These are phyloP conservation scores for Lactarius indigo DNA, from an alignment of 768 basidiomycete species.

Conservation along the genomic window DNA sequence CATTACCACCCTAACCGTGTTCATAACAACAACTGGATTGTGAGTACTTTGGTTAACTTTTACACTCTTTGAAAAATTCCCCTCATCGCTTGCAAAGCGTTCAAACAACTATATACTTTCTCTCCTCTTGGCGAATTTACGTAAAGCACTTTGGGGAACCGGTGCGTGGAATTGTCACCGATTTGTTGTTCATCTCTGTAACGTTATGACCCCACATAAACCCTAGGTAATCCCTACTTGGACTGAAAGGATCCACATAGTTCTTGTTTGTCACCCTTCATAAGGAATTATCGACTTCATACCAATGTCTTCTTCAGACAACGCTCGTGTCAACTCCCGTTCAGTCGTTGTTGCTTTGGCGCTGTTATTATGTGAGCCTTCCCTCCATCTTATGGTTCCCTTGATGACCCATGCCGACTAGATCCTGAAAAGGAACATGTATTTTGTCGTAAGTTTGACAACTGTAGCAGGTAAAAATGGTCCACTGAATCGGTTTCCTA, in stretches of 20 bases:
- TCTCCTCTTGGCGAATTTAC: constrained; percentile 9
- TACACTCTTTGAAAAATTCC: background rate
- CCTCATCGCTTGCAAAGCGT: background rate
- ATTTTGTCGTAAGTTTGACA: constrained; percentile 1
- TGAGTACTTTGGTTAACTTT: background rate
- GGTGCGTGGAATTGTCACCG: background rate
- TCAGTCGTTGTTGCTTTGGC: constrained; percentile 9
- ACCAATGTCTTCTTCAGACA: background rate
- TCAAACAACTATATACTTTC: background rate
- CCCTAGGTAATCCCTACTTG: background rate
- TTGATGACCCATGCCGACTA: background rate
- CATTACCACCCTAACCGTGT: background rate
- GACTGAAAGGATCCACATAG: background rate
- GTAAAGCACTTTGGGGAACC: background rate
- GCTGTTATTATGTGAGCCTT: constrained; percentile 1
- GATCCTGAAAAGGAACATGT: constrained; percentile 5
- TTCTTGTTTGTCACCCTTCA: constrained; percentile 1
- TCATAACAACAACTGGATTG: constrained; percentile 7
- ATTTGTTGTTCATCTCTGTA: background rate
- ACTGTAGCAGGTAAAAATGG: background rate
- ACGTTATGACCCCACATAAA: background rate
- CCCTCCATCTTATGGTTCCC: background rate
- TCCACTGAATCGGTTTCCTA: background rate
- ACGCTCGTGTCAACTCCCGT: background rate
- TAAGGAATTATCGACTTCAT: background rate